Conservation (phyloP, 192 early-diverging fungal species). For the Coemansia sp. region DNA sequence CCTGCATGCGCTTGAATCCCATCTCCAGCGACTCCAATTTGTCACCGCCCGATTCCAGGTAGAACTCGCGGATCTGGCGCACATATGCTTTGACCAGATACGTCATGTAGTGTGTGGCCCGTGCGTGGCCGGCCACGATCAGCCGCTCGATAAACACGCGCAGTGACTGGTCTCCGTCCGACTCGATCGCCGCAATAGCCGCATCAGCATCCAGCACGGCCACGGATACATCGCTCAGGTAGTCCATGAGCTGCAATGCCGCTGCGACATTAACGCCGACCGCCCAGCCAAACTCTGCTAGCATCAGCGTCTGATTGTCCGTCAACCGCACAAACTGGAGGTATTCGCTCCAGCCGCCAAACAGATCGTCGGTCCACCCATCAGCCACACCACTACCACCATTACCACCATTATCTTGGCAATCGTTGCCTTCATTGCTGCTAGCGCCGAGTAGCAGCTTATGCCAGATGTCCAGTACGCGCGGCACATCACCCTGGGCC, state of each 20-base stretch:
- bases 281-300: conserved; percentile 31
- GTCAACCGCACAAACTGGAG: conserved; percentile 10
- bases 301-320: conserved; percentile 11
- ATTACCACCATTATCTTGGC: too few relatives aligned
- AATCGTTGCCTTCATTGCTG: too few relatives aligned
- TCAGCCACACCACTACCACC: too few relatives aligned
- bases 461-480: conserved; percentile 35
- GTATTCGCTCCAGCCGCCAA: conserved; percentile 44
- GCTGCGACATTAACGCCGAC: conserved; percentile 9
- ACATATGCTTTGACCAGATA: conserved; percentile 37
- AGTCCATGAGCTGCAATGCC: conserved; percentile 12
- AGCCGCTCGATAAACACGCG: conserved; percentile 46
- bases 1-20: conserved; percentile 26
- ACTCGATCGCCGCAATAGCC: conserved; percentile 13
- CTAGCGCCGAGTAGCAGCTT: conserved; percentile 17
- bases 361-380: conserved; percentile 19
- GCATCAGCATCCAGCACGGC: conserved; percentile 28
- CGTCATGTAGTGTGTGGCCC: conserved; percentile 42
- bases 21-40: conserved; percentile 8
- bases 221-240: conserved; percentile 16
- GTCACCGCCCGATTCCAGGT: neutral
- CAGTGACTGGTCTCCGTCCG: conserved; percentile 6
- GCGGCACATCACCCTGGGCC: conserved; percentile 13
- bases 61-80: conserved; percentile 32
- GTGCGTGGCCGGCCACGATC: conserved; percentile 13